Evolutionary conservation across 306 rosid species (phyloP), one percentile per base, ranked within the genome.

Genomic region (Sicyos edulis): DNA sequence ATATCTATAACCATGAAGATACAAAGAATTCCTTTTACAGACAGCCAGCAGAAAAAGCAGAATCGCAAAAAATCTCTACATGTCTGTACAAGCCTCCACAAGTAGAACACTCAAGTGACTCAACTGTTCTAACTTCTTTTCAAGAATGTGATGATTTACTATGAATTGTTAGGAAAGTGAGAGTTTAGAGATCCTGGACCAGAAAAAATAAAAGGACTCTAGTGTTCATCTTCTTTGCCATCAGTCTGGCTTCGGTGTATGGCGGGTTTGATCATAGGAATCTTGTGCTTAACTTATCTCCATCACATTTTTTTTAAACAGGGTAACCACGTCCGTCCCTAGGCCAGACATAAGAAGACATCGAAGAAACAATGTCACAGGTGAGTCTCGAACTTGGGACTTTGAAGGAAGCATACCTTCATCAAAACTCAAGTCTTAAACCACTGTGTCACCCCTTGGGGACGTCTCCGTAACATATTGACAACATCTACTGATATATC

Each of bases 261-360:
- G 50, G 85, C 82, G 70, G 89, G 95, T 76, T 74, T 88, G 71
- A 87, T 89, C 17, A 14, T 83, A 1, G 96, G 88, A 83, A 91
- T 89, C 82, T 91, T 91, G 85, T 85, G 95, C 80, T 80, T 89
- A 32, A 93, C 91, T 80, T 93, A 95, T 83, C 92, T 91, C 97
- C 99, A 93, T n/a, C n/a, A n/a, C n/a, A n/a, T n/a, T n/a, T n/a
- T n/a, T n/a, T n/a, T n/a, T n/a, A n/a, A n/a, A n/a, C n/a, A n/a
- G n/a, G n/a, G n/a, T n/a, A n/a, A n/a, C n/a, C n/a, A n/a, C n/a
- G n/a, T n/a, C n/a, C n/a, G n/a, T n/a, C n/a, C n/a, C n/a, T n/a
- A n/a, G n/a, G n/a, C n/a, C n/a, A n/a, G n/a, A n/a, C n/a, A n/a
- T n/a, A n/a, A n/a, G n/a, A n/a, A n/a, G n/a, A n/a, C n/a, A n/a